phyloP scores from a whole-genome alignment of 2,329 filamentous ascomycete species.

The Arthrobotrys musiformis region DNA sequence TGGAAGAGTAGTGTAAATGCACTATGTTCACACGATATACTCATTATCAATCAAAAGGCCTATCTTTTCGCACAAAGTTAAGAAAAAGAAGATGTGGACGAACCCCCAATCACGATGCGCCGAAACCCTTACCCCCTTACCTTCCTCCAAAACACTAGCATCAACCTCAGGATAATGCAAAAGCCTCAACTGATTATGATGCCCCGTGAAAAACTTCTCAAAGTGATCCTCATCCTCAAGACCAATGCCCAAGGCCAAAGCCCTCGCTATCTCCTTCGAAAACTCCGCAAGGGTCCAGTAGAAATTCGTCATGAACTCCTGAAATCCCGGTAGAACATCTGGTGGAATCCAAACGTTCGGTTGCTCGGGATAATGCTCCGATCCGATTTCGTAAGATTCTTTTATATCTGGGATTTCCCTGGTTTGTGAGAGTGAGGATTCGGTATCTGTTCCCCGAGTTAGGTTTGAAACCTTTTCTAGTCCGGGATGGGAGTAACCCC shows the following conservation, averaged over 20 bases:
- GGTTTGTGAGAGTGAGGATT: background rate
- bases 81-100: background rate
- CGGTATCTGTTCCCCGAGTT: background rate
- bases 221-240: constrained; percentile 62
- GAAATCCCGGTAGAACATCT: constrained; percentile 62
- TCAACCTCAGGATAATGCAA: constrained; percentile 65
- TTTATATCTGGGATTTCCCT: constrained; percentile 55
- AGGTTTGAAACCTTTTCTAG: constrained; percentile 65
- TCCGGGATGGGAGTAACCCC: constrained; percentile 66
- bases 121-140: constrained; percentile 63
- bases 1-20: constrained; percentile 66
- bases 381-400: constrained; percentile 65
- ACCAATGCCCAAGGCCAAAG: constrained; percentile 61
- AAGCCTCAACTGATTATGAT: constrained; percentile 65
- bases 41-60: background rate
- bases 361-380: constrained; percentile 61
- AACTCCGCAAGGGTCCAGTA: constrained; percentile 64
- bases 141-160: constrained; percentile 61
- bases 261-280: constrained; percentile 61
- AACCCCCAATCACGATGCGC: constrained; percentile 66
- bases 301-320: constrained; percentile 63
- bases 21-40: background rate
- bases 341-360: constrained; percentile 64
- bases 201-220: constrained; percentile 63
- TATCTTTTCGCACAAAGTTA: background rate